Base-by-base conservation (phyloP, 2,329 filamentous ascomycete genomes). In the Pseudofabraea citricarpa region DNA sequence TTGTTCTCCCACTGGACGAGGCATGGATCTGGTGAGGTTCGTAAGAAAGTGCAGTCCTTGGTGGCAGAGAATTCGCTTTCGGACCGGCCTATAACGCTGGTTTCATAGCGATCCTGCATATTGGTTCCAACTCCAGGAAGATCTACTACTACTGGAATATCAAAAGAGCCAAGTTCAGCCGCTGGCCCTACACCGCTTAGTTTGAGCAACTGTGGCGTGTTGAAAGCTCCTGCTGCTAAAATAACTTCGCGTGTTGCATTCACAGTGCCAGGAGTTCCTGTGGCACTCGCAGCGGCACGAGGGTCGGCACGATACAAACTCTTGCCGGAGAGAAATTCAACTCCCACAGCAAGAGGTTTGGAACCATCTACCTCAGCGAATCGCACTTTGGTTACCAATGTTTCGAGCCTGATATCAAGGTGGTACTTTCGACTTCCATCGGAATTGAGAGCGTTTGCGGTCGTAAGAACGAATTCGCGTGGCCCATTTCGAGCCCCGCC, bases 41-140 rank as follows among this genome's bases (percentile, higher is more conserved):
- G 52, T 7, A 65, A 56, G 39, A 45, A 53, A 3, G 63, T 65
- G 50, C 48, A 68, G 18, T 56, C 57, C 3, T 60, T 48, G 22
- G 64, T 59, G 26, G 63, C 51, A 6, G 55, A 57, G 51, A 67
- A 69, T 48, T 67, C 60, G 38, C 57, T 65, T 2, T 60, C 65
- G 5, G 57, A 48, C 16, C 72, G 64, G 24, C 67, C 72, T 26
- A 70, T 59, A 19, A 74, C 61, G 13, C 63, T 61, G 38, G 73
- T 67, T 56, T 74, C 74, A 56, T 75, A 75, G 45, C 74, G 43
- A 72, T 70, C 52, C 73, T 76, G 69, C 2, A 82, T 64, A 59
- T 83, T 83, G 35, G 67, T 69, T 31, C 81, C 82, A n/a, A 86
- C 79, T 9, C 85, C 79, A 0, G 79, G 79, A 1, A 81, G 67